Percentiles rank a stretch among this genome's conserved stretches.
Conservation (phyloP, 257 asterid genomes). For the Orobanche coerulescens region DNA sequence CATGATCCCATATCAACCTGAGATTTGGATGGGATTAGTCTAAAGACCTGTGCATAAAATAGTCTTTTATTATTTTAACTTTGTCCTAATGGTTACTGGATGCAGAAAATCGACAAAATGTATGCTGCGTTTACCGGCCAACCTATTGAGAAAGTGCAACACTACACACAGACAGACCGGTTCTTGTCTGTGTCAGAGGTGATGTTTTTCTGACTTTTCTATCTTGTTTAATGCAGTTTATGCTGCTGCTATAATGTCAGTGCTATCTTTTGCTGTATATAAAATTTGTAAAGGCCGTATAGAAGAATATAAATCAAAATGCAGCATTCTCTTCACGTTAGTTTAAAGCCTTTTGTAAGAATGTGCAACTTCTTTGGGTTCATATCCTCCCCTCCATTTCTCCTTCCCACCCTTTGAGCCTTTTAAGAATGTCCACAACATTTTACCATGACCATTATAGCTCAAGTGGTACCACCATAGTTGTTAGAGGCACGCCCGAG, state of each 20-base stretch:
- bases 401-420: too few relatives aligned
- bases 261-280: slow-evolving; percentile 6
- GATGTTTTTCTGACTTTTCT: slow-evolving; percentile 24
- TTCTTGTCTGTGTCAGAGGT: slow-evolving; percentile 89
- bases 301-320: not conserved
- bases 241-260: not conserved
- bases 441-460: too few relatives aligned
- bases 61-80: slow-evolving; percentile 4
- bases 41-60: too few relatives aligned
- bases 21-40: slow-evolving; percentile 13
- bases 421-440: too few relatives aligned
- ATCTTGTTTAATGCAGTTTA: not conserved
- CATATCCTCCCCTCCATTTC: too few relatives aligned
- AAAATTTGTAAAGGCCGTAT: not conserved
- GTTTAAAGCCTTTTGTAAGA: not conserved
- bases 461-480: too few relatives aligned
- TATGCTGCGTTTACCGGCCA: slow-evolving; percentile 87
- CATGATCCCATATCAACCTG: too few relatives aligned
- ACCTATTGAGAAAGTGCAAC: slow-evolving; percentile 74
- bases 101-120: slow-evolving; percentile 91
- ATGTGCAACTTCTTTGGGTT: too few relatives aligned
- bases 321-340: not conserved
- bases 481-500: too few relatives aligned
- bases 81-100: slow-evolving; percentile 14
- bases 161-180: slow-evolving; percentile 77